Conservation (phyloP, 805 yeast species). For the Alloascoidea hylecoeti region DNA sequence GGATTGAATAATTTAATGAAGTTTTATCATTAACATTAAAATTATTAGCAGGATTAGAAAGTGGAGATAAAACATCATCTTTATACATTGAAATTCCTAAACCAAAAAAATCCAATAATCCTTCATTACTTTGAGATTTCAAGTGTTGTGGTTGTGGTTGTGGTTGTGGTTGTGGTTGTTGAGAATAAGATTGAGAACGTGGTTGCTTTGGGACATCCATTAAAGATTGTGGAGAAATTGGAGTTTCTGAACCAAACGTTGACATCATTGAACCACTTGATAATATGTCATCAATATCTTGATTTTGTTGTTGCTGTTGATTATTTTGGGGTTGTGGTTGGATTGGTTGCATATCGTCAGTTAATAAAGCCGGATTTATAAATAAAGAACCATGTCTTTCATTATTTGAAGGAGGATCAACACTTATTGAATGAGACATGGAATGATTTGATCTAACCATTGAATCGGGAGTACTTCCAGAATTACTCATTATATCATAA, state of each 20-base stretch:
- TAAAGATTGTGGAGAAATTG: slow-evolving; percentile 2
- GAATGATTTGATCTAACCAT: not conserved
- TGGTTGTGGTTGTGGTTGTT: not conserved
- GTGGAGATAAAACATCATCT: not conserved
- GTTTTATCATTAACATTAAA: not conserved
- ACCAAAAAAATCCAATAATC: not conserved
- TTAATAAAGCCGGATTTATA: slow-evolving; percentile 7
- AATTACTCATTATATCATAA: not conserved
- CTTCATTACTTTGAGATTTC: not conserved
- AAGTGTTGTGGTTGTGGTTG: not conserved
- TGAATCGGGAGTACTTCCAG: not conserved
- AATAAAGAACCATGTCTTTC: not conserved
- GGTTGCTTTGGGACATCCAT: slow-evolving; percentile 3
- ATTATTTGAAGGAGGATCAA: slow-evolving; percentile 9
- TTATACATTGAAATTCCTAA: too few species aligned
- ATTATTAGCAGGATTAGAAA: not conserved
- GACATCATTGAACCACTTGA: not conserved
- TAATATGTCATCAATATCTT: not conserved
- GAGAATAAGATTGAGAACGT: not conserved
- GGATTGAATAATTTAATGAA: not conserved
- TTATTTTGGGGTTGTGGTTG: not conserved
- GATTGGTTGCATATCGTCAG: slow-evolving; percentile 3
- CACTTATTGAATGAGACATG: slow-evolving; percentile 5
- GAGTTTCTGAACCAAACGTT: not conserved
- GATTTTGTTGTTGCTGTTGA: not conserved